Evolutionary conservation across 176 grass and related monocot species (phyloP), one percentile per base, ranked within the genome.

Genomic region (Sorghum bicolor): DNA sequence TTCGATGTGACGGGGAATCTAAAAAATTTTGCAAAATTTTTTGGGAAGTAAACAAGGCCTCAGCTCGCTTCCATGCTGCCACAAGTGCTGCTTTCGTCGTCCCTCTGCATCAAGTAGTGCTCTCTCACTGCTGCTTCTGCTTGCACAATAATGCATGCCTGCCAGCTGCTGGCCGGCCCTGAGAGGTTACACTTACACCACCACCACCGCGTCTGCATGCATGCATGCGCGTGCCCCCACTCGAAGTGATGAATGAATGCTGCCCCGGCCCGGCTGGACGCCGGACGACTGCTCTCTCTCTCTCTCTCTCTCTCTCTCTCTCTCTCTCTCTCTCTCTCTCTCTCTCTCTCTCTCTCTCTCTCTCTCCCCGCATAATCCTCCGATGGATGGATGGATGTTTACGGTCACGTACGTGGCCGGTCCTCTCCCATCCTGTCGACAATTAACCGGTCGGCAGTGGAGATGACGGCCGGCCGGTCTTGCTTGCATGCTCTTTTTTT

Each of bases 181-280:
- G 32, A 68, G n/a, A n/a, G n/a, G n/a, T n/a, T n/a, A n/a, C n/a
- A n/a, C n/a, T n/a, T n/a, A 65, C 39, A 63, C 55, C 66, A 74
- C 52, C 33, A 34, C 41, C 58, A 58, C 47, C 62, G 13, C 15
- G 47, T 34, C 70, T 66, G 36, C 64, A 55, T 48, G 37, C 81
- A 69, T 78, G 43, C 36, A 29, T 29, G 38, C 40, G 69, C 72
- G 45, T 77, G 72, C 57, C 72, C 82, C 83, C 73, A 82, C 79
- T 90, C 70, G 60, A n/a, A n/a, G n/a, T n/a, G n/a, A n/a, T n/a
- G n/a, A 86, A 77, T 86, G 79, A 89, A 86, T 90, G 79, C 83
- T 90, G 79, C 83, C 65, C 22, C 39, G 5, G 22, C 70, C 44
- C 14, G 44, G 44, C 44, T 16, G 14, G 44, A 47, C 13, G 13